Base-by-base conservation (phyloP, 345 rosid genomes). In the Crucihimalaya himalaica region DNA sequence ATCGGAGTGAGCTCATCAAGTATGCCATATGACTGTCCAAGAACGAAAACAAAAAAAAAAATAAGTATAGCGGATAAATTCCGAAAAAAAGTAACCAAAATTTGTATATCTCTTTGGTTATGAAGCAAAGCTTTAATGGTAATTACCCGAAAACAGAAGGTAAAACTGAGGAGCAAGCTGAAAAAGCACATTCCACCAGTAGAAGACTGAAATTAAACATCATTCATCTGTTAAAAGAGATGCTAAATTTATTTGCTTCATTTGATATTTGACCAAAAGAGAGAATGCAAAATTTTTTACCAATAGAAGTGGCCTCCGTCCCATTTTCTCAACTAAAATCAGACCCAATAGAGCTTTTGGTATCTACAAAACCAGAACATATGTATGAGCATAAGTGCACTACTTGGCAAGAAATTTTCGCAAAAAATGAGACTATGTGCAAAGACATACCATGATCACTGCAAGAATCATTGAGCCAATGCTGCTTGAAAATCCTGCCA, bases 81-180 rank as follows among this genome's bases (percentile, higher is more conserved):
- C 8, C 1, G 3, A 8, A n/a, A 6, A 20, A 53, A 7, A 6
- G 58, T 10, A 3, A 27, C 34, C 20, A 25, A 47, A 29, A 39
- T 28, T 4, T 54, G 7, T 23, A 21, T 21, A 40, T 32, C 4
- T 13, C 3, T 45, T 52, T 23, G 2, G 7, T 28, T 28, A 8
- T 15, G 10, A 23, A 14, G 4, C 2, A 9, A 62, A 42, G 40
- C 31, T 19, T 35, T 47, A 40, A 25, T 20, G 3, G 13, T 27
- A 42, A n/a, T 15, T 78, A 87, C 97, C 96, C 87, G 74, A 3
- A 87, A 45, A 52, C 70, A 65, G 73, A 88, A 91, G 63, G 89
- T 63, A 2, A 85, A 55, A 34, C 86, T 87, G 0, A 78, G 46
- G 15, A 88, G 72, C 62, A 78, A 74, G 28, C 67, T 29, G 65